Conservation (phyloP, 768 basidiomycete species). For the Auriculariales sp. region DNA sequence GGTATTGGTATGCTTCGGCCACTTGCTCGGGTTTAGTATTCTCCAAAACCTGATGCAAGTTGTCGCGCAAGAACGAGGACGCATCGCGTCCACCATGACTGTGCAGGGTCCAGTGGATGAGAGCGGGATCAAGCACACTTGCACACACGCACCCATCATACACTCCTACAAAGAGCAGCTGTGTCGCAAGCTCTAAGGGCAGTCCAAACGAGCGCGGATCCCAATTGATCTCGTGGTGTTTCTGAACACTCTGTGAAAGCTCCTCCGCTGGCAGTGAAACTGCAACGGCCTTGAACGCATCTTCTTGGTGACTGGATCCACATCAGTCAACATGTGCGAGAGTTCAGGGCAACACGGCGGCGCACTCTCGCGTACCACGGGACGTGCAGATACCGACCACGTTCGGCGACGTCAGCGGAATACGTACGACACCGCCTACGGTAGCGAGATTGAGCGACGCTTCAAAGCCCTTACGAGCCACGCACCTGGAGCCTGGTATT, state of each 20-base stretch:
- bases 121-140: not conserved
- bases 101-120: not conserved
- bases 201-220: conserved; percentile 35
- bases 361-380: conserved; percentile 58
- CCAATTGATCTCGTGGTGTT: conserved; percentile 55
- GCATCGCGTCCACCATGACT: conserved; percentile 90
- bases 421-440: conserved; percentile 45
- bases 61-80: conserved; percentile 70
- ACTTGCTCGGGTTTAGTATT: conserved; percentile 55
- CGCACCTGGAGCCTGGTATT: not conserved
- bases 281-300: conserved; percentile 64
- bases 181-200: conserved; percentile 40
- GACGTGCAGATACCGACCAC: conserved; percentile 64
- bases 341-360: conserved; percentile 1
- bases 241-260: conserved; percentile 48
- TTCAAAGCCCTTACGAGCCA: no score
- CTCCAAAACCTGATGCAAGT: conserved; percentile 77
- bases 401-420: conserved; percentile 63
- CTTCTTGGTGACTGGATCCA: conserved; percentile 66
- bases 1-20: conserved; percentile 62
- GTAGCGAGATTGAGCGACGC: not conserved
- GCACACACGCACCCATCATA: conserved; percentile 66
- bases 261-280: conserved; percentile 67
- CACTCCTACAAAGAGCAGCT: conserved; percentile 77
- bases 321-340: conserved; percentile 5